A percentile compares a stretch with the other conserved stretches of the same genome.
Evolutionary conservation across 352 stramenopile genomes (phyloP).

Genomic region (Phytophthora hybrid): DNA sequence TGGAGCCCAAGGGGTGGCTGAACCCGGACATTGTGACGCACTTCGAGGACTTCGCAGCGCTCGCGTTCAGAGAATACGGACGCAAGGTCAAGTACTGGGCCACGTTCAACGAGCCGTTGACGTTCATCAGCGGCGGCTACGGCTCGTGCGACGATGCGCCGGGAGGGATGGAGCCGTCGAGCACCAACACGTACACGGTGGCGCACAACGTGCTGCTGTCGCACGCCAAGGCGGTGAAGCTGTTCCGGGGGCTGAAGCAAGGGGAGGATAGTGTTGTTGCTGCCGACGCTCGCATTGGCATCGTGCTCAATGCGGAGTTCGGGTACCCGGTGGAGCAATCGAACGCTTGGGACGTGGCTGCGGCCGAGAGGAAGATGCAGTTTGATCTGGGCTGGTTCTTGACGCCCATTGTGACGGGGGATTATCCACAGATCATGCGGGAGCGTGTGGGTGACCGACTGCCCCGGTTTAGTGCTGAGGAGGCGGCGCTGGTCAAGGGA

Average conservation of each 20-base stretch:
- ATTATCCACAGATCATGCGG: conserved; percentile 94
- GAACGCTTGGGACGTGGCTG: conserved; percentile 53
- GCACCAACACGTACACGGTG: conserved; percentile 58
- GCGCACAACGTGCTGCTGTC: conserved; percentile 93
- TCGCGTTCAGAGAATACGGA: conserved; percentile 94
- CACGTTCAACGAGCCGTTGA: conserved; percentile 96
- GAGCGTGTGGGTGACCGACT: conserved; percentile 77
- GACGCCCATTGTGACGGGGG: conserved; percentile 90
- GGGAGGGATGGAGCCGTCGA: conserved; percentile 37
- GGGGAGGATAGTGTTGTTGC: conserved; percentile 17
- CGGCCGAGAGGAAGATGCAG: conserved; percentile 86
- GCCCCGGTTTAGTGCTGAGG: conserved; percentile 84
- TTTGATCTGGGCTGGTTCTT: conserved; percentile 94
- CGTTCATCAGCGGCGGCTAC: conserved; percentile 89
- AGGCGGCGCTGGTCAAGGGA: conserved; percentile 77
- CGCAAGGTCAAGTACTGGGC: conserved; percentile 94
- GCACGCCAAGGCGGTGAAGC: conserved; percentile 86
- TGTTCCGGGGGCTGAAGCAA: conserved; percentile 87
- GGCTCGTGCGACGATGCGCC: conserved; percentile 65
- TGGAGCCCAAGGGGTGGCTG: conserved; percentile 75
- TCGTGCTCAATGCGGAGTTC: conserved; percentile 91
- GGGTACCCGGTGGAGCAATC: conserved; percentile 77
- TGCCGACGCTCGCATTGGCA: conserved; percentile 87
- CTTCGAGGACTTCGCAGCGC: conserved; percentile 90
- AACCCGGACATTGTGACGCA: conserved; percentile 61